phyloP scores from a whole-genome alignment of 352 stramenopile genomes.

The Hyaloperonospora brassicae region DNA sequence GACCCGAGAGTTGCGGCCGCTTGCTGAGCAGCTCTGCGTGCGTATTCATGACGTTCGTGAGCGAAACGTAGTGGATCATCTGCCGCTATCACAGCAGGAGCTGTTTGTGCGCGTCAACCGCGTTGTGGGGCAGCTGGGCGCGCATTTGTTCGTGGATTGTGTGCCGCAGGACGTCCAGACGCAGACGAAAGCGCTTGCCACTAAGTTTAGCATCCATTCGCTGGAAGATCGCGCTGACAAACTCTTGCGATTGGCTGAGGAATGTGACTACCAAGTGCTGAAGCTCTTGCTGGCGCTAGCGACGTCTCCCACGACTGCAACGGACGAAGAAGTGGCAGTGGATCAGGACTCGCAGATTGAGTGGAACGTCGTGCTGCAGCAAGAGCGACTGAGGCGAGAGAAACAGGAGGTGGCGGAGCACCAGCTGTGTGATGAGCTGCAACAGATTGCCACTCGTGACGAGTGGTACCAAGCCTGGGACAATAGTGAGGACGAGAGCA shows the following conservation, averaged over 20 bases:
- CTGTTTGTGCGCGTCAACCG: conserved; percentile 38
- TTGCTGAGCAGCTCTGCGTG: conserved; percentile 38
- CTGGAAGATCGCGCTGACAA: conserved; percentile 33
- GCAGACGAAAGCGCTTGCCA: conserved; percentile 33
- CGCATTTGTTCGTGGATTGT: conserved; percentile 41
- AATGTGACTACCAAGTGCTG: conserved; percentile 39
- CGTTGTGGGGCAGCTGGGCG: conserved; percentile 41
- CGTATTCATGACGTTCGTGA: conserved; percentile 9
- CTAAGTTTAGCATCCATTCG: conserved; percentile 53
- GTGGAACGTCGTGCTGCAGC: conserved; percentile 17
- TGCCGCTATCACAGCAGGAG: conserved; percentile 13
- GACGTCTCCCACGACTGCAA: conserved; percentile 34
- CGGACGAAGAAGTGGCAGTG: conserved; percentile 28
- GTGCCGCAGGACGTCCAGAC: conserved; percentile 39
- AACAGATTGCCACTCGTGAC: conserved; percentile 56
- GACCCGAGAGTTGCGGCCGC: conserved; percentile 57
- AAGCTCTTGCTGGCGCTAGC: conserved; percentile 59
- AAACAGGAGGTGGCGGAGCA: conserved; percentile 25
- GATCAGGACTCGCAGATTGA: conserved; percentile 14
- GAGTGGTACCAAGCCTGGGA: conserved; percentile 63
- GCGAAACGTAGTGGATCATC: neutral
- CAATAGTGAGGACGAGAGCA: conserved; percentile 32
- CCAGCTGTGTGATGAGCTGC: conserved; percentile 41
- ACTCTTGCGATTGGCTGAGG: conserved; percentile 25
- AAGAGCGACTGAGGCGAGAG: conserved; percentile 16